Conservation (phyloP, 805 yeast genomes). For the Torulaspora maleeae region DNA sequence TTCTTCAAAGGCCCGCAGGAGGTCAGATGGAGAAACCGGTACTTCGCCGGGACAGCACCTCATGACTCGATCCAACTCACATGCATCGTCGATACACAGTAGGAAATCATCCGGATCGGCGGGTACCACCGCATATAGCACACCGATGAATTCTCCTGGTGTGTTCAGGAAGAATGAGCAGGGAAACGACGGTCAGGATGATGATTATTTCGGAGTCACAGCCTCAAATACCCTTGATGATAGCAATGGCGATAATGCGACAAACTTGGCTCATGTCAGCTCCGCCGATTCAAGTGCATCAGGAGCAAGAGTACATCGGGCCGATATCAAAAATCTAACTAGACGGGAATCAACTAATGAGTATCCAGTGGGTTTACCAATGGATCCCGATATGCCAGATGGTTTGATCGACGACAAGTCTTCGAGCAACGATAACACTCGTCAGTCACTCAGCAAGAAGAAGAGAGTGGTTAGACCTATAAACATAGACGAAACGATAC, state of each 20-base stretch:
- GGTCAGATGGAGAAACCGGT: constrained; percentile 17
- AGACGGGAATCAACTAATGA: constrained; percentile 18
- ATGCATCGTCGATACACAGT: constrained; percentile 30
- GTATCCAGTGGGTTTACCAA: constrained; percentile 23
- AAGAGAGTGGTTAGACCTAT: constrained; percentile 33
- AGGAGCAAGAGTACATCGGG: constrained; percentile 1
- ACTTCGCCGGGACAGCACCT: constrained; percentile 11
- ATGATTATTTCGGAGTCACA: constrained; percentile 19
- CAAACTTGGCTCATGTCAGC: constrained; percentile 2
- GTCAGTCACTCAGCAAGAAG: constrained; percentile 15
- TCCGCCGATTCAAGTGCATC: background rate
- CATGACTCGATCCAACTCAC: constrained; percentile 27
- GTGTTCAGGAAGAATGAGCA: constrained; percentile 12
- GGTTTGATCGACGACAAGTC: constrained; percentile 18
- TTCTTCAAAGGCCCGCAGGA: constrained; percentile 23
- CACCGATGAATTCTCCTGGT: constrained; percentile 35
- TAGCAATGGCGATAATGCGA: background rate
- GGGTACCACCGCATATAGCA: constrained; percentile 31
- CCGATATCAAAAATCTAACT: constrained; percentile 9
- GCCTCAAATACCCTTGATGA: constrained; percentile 3
- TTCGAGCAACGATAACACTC: constrained; percentile 25
- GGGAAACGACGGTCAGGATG: constrained; percentile 8
- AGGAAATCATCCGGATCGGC: constrained; percentile 32
- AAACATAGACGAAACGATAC: constrained; percentile 85
- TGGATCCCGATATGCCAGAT: constrained; percentile 14